phyloP scores from a whole-genome alignment of 139 green algal species.

The Cymbomonas tetramitiformis region DNA sequence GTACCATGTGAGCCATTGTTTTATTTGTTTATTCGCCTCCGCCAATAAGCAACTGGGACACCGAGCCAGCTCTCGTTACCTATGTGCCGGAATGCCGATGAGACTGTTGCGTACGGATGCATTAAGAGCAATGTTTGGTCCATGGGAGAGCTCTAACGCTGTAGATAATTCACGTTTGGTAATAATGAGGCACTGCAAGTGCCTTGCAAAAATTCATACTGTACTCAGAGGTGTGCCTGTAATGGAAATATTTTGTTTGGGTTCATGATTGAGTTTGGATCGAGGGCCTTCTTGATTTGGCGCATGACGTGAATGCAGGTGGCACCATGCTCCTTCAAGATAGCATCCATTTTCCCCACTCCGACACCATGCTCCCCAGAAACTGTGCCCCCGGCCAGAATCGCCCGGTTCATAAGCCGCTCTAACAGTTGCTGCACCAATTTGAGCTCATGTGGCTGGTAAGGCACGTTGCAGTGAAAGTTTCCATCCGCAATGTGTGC shows the following conservation, averaged over 20 bases:
- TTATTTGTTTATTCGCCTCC: too few relatives aligned
- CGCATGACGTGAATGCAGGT: conserved; percentile 1
- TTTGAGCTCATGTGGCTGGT: not conserved
- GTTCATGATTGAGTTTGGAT: conserved; percentile 16
- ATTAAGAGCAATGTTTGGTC: too few relatives aligned
- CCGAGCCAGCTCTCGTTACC: too few relatives aligned
- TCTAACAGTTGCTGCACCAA: not conserved
- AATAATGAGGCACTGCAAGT: too few relatives aligned
- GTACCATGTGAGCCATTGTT: too few relatives aligned
- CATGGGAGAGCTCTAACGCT: too few relatives aligned
- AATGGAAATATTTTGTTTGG: conserved; percentile 12
- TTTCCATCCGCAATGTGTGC: conserved; percentile 18
- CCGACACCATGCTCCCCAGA: conserved; percentile 24
- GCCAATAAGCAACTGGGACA: too few relatives aligned
- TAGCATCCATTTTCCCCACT: conserved; percentile 11
- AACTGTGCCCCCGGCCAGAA: not conserved
- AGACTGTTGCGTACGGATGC: too few relatives aligned
- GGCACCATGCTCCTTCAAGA: conserved; percentile 9
- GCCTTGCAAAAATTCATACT: too few relatives aligned
- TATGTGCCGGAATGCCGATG: too few relatives aligned
- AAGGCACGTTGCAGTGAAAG: conserved; percentile 18
- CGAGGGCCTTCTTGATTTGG: conserved; percentile 13
- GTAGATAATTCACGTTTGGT: too few relatives aligned
- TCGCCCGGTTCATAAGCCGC: conserved; percentile 6
- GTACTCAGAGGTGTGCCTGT: too few relatives aligned